These are phyloP conservation scores for Calonectria hongkongensis DNA, from an alignment of 2,329 filamentous ascomycete genomes.

Conservation along the genomic window DNA sequence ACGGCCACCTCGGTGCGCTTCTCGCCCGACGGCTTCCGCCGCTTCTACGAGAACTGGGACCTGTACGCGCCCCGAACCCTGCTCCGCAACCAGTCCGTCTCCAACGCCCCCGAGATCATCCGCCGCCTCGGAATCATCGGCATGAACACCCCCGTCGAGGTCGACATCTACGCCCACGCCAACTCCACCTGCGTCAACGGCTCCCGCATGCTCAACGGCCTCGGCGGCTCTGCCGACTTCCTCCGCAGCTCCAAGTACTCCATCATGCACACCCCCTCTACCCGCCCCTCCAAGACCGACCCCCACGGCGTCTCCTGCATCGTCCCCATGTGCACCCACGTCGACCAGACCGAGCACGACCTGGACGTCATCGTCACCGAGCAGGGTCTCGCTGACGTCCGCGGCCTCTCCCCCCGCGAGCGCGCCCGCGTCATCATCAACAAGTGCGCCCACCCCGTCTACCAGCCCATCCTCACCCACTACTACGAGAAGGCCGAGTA, in stretches of 20 bases:
- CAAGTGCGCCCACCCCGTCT: constrained; percentile 90
- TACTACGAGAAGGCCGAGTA: constrained; percentile 92
- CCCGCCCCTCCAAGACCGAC: constrained; percentile 87
- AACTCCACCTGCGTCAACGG: constrained; percentile 95
- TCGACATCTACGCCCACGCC: constrained; percentile 95
- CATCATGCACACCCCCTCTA: constrained; percentile 94
- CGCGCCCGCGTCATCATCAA: constrained; percentile 89
- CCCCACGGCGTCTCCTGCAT: constrained; percentile 89
- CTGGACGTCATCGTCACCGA: constrained; percentile 89
- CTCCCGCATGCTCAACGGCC: constrained; percentile 89
- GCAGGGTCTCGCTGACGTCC: constrained; percentile 87
- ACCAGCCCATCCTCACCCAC: constrained; percentile 86
- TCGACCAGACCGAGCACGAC: constrained; percentile 95
- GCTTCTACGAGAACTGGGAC: constrained; percentile 92
- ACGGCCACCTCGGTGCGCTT: constrained; percentile 94
- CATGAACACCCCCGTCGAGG: constrained; percentile 96
- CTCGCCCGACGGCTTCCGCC: constrained; percentile 91
- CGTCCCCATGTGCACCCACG: constrained; percentile 94
- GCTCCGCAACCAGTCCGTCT: constrained; percentile 90
- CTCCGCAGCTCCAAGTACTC: constrained; percentile 86
- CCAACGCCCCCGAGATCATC: constrained; percentile 94
- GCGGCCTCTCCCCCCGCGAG: constrained; percentile 86
- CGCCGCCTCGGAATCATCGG: constrained; percentile 90
- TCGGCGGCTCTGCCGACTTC: constrained; percentile 89
- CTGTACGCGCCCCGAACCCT: constrained; percentile 87